Evolutionary conservation across 2,329 filamentous ascomycete genomes (phyloP).

Genomic region (Davidsoniella eucalypti): DNA sequence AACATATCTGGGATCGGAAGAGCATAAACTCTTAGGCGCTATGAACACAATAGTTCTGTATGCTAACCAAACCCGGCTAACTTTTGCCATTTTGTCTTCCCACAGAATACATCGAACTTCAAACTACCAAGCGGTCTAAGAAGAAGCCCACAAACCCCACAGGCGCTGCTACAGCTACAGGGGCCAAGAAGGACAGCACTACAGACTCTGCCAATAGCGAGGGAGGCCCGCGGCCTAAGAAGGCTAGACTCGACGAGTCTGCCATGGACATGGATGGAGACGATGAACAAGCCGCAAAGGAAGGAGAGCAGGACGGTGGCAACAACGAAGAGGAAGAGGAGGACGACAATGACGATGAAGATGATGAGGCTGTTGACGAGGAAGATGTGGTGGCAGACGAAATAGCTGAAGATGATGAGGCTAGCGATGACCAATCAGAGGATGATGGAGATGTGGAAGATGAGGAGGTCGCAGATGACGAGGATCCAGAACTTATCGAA

Average conservation of each 20-base stretch:
- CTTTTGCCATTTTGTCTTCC: not conserved
- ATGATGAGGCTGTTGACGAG: constrained; percentile 20
- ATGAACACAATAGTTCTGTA: too few species aligned
- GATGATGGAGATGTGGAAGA: constrained; percentile 29
- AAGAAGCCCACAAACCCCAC: constrained; percentile 35
- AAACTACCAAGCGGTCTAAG: constrained; percentile 57
- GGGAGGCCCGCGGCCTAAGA: constrained; percentile 21
- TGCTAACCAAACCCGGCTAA: too few species aligned
- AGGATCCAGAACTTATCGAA: constrained; percentile 27
- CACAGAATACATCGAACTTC: constrained; percentile 54
- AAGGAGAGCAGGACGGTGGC: constrained; percentile 23
- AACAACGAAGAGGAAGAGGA: constrained; percentile 33
- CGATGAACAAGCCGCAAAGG: constrained; percentile 22
- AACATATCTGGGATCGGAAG: too few species aligned
- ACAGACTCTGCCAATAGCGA: constrained; percentile 21
- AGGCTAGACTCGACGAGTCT: constrained; percentile 30
- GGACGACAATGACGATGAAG: constrained; percentile 23
- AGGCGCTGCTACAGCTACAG: constrained; percentile 30
- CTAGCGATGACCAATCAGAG: constrained; percentile 24
- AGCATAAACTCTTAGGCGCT: not conserved
- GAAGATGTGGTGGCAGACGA: constrained; percentile 29
- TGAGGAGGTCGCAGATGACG: constrained; percentile 27
- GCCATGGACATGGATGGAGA: constrained; percentile 20
- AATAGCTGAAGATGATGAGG: constrained; percentile 31
- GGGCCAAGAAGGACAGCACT: constrained; percentile 45